A percentile compares a stretch with the other conserved stretches of the same genome.
Conservation (phyloP, 2,329 filamentous ascomycete species). For the Colletotrichum brevisporum region DNA sequence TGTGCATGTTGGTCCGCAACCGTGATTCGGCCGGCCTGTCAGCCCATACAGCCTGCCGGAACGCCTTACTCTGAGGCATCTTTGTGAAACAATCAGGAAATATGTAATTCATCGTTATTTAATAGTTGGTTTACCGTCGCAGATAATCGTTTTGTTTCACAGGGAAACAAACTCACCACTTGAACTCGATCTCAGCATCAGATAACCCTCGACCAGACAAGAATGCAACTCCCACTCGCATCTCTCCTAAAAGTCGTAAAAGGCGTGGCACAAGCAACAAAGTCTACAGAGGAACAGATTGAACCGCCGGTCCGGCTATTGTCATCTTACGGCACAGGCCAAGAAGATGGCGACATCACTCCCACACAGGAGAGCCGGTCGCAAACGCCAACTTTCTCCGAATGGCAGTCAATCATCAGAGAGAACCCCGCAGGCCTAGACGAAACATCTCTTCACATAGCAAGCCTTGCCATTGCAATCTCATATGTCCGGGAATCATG, state of each 20-base stretch:
- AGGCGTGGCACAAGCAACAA: conserved; percentile 13
- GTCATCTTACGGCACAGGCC: background rate
- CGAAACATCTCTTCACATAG: background rate
- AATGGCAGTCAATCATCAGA: conserved; percentile 3
- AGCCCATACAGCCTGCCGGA: background rate
- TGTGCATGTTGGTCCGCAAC: background rate
- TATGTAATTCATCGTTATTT: no score
- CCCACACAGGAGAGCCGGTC: background rate
- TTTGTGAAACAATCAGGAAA: no score
- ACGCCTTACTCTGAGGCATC: background rate
- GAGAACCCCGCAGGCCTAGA: background rate
- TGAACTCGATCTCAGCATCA: background rate
- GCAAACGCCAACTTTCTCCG: background rate
- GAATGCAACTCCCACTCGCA: background rate
- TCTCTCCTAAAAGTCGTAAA: conserved; percentile 5
- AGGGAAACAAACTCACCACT: no score
- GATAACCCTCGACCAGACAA: background rate
- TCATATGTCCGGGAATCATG: conserved; percentile 14
- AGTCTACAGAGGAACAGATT: background rate
- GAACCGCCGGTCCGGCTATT: background rate
- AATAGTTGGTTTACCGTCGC: no score
- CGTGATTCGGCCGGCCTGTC: background rate
- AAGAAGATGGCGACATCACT: background rate
- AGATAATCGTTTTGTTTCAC: no score
- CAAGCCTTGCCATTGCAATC: conserved; percentile 4